Evolutionary conservation across 495 filamentous ascomycete genomes (phyloP).

Genomic region (Pyrenula massariospora): DNA sequence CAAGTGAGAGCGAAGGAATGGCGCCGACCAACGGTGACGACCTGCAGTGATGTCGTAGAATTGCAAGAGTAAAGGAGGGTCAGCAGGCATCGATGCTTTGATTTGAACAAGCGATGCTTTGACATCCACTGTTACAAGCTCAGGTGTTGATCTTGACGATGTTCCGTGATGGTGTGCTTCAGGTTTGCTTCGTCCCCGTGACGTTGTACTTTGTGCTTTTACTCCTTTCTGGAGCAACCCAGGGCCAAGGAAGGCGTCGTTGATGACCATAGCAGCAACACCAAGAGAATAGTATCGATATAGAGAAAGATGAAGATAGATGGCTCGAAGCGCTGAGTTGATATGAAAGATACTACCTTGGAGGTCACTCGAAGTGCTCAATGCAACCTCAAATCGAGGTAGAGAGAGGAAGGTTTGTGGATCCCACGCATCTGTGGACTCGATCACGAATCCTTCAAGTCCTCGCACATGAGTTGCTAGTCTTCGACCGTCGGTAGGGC

Average conservation of each 20-base stretch:
- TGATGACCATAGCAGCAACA: conserved; percentile 65
- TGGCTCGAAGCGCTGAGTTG: conserved; percentile 63
- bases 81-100: conserved; percentile 75
- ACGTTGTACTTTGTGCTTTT: conserved; percentile 4
- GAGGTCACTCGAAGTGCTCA: conserved; percentile 73
- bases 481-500: conserved; percentile 70
- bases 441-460: conserved; percentile 80
- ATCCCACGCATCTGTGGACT: conserved; percentile 74
- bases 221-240: conserved; percentile 4
- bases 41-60: conserved; percentile 70
- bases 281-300: conserved; percentile 89
- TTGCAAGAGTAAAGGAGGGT: conserved; percentile 85
- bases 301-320: conserved; percentile 81
- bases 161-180: conserved; percentile 16
- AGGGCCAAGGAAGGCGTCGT: conserved; percentile 55
- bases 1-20: conserved; percentile 64
- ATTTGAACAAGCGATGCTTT: conserved; percentile 71
- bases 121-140: conserved; percentile 72
- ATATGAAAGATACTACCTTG: conserved; percentile 82
- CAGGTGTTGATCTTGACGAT: conserved; percentile 26
- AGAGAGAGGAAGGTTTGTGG: conserved; percentile 76
- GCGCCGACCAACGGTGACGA: conserved; percentile 71
- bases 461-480: conserved; percentile 70
- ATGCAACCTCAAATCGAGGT: conserved; percentile 74
- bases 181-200: conserved; percentile 6